Evolutionary conservation across 805 yeast species (phyloP).

Genomic region (Candida coleopterorum): DNA sequence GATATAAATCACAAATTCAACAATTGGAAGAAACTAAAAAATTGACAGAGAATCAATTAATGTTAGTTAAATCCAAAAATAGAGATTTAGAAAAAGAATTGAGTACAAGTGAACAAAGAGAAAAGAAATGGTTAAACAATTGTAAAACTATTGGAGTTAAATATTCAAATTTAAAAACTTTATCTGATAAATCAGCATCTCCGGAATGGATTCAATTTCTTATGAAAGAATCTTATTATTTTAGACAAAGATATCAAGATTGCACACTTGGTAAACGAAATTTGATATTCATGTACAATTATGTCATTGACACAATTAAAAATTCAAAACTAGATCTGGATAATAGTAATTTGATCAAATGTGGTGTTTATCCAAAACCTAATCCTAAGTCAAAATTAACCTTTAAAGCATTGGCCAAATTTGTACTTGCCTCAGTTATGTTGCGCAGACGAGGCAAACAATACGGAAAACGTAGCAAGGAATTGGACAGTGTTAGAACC

Average conservation of each 20-base stretch:
- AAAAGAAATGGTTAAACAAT: conserved; percentile 5
- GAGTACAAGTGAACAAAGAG: conserved; percentile 15
- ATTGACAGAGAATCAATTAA: conserved; percentile 2
- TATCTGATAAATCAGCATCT: background rate
- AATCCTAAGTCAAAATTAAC: conserved; percentile 17
- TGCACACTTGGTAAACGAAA: conserved; percentile 31
- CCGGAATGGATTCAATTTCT: conserved; percentile 12
- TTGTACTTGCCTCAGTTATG: conserved; percentile 34
- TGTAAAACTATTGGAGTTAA: conserved; percentile 4
- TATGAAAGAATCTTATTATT: conserved; percentile 42
- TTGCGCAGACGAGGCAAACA: conserved; percentile 26
- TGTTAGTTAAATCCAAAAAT: conserved; percentile 14
- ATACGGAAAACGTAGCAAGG: conserved; percentile 21
- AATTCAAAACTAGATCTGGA: conserved; percentile 26
- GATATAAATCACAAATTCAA: background rate
- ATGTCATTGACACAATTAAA: conserved; percentile 23
- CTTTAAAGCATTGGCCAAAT: conserved; percentile 29
- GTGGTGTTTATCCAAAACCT: conserved; percentile 32
- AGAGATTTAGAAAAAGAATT: conserved; percentile 18
- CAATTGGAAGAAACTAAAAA: background rate
- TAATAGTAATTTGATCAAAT: conserved; percentile 22
- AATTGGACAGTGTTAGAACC: conserved; percentile 23
- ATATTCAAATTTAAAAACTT: conserved; percentile 1
- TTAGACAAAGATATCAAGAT: conserved; percentile 45
- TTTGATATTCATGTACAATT: conserved; percentile 30